These are phyloP conservation scores for Anethum foeniculum DNA, from an alignment of 140 eudicot species.

Conservation along the genomic window DNA sequence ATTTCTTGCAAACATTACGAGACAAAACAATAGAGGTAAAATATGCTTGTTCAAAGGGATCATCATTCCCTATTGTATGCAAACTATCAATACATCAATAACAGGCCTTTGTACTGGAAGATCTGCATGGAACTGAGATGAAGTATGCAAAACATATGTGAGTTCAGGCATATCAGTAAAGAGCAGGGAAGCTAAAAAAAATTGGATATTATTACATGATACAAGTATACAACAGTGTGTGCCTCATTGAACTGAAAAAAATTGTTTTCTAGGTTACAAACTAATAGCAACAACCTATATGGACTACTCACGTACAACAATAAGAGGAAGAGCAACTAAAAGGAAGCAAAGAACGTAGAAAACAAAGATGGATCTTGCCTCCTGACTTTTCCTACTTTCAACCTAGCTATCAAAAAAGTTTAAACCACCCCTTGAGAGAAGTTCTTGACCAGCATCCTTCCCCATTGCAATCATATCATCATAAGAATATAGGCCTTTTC, in stretches of 20 bases:
- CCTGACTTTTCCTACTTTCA: background rate
- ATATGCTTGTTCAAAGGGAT: background rate
- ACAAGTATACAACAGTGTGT: background rate
- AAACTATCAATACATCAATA: background rate
- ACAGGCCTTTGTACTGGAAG: background rate
- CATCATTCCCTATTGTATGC: background rate
- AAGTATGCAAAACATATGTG: background rate
- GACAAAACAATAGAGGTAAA: background rate
- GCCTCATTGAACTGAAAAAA: background rate
- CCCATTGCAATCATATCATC: constrained; percentile 89
- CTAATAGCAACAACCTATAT: constrained; percentile 7
- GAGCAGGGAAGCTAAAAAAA: background rate
- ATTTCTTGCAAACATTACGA: background rate
- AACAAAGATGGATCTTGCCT: background rate
- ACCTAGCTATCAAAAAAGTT: constrained; percentile 60
- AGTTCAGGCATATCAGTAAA: too few species aligned
- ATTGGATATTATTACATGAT: background rate
- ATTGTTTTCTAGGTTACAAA: constrained; percentile 7
- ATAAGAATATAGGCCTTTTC: constrained; percentile 53
- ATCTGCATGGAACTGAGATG: background rate
- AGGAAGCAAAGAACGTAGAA: constrained; percentile 18
- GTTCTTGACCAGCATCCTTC: constrained; percentile 82
- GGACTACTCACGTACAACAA: constrained; percentile 14
- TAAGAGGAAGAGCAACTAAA: constrained; percentile 18
- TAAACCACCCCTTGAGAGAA: constrained; percentile 68